phyloP scores from a whole-genome alignment of 257 asterid genomes.

The Lycium ferocissimum region DNA sequence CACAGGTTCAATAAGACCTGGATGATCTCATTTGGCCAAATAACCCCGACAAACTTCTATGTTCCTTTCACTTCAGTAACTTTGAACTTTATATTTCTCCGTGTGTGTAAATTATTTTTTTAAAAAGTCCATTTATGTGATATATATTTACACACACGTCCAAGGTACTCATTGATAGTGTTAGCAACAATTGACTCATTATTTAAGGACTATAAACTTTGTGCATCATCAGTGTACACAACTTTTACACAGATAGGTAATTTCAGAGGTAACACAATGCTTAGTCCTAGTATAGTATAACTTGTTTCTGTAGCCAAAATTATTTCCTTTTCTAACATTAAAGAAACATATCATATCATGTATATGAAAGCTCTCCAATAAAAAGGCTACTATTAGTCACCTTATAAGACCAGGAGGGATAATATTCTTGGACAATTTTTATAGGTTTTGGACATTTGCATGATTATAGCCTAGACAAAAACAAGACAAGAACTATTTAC shows the following conservation, averaged over 20 bases:
- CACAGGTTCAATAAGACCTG: too few relatives aligned
- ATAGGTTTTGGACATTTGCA: neutral
- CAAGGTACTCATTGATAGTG: neutral
- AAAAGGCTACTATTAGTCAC: neutral
- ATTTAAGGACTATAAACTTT: neutral
- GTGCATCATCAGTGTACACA: neutral
- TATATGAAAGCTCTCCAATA: neutral
- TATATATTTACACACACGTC: too few relatives aligned
- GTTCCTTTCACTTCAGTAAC: too few relatives aligned
- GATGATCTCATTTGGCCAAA: too few relatives aligned
- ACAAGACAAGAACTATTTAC: constrained; percentile 22
- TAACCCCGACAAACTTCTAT: too few relatives aligned
- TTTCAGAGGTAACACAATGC: neutral
- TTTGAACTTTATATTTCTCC: too few relatives aligned
- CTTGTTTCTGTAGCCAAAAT: too few relatives aligned
- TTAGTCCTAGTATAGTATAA: too few relatives aligned
- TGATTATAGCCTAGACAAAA: constrained; percentile 12
- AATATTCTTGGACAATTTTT: neutral
- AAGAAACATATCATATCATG: constrained; percentile 15
- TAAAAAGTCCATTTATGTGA: too few relatives aligned
- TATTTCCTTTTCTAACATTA: neutral
- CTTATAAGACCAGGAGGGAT: neutral
- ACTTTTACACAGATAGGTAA: neutral
- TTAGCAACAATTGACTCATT: neutral
- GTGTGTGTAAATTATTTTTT: too few relatives aligned